These are phyloP conservation scores for Epicoccum nigrum DNA, from an alignment of 2,329 filamentous ascomycete genomes.

Conservation along the genomic window DNA sequence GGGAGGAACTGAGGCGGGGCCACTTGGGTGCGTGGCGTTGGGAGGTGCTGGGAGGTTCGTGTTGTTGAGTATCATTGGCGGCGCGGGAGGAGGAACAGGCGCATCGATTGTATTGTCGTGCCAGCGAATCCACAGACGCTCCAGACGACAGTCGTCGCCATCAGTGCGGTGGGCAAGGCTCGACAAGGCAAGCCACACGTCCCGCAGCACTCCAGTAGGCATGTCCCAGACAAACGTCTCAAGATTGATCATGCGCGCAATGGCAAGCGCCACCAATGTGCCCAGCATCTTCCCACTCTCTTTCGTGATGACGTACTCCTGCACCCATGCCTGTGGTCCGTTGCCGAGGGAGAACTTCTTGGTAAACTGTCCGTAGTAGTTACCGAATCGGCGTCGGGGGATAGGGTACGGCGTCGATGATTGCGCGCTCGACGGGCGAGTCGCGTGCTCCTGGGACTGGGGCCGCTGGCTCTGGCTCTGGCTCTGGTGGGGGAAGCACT, in stretches of 20 bases:
- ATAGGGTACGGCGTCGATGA: conserved; percentile 42
- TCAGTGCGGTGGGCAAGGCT: conserved; percentile 69
- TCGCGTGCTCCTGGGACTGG: conserved; percentile 27
- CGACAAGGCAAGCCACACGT: conserved; percentile 80
- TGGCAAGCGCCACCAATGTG: conserved; percentile 76
- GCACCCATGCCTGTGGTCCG: conserved; percentile 77
- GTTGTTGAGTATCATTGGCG: conserved; percentile 47
- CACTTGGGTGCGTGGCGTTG: conserved; percentile 45
- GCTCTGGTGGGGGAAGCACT: conserved; percentile 61
- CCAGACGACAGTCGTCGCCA: conserved; percentile 68
- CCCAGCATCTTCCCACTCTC: conserved; percentile 90
- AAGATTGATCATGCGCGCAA: conserved; percentile 81
- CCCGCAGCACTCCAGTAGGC: conserved; percentile 81
- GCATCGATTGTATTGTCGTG: conserved; percentile 70
- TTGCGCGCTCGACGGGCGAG: conserved; percentile 13
- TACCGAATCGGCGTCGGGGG: conserved; percentile 62
- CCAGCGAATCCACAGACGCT: conserved; percentile 81
- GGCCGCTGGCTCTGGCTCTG: too few relatives aligned
- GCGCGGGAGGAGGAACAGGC: conserved; percentile 43
- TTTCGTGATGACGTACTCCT: conserved; percentile 81
- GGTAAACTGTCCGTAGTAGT: conserved; percentile 79
- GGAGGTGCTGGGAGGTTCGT: conserved; percentile 47
- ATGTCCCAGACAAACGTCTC: conserved; percentile 89
- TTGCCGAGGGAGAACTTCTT: conserved; percentile 86
- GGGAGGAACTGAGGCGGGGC: conserved; percentile 38